Base-by-base conservation (phyloP, 2,329 filamentous ascomycete genomes). In the Pyricularia pennisetigena region DNA sequence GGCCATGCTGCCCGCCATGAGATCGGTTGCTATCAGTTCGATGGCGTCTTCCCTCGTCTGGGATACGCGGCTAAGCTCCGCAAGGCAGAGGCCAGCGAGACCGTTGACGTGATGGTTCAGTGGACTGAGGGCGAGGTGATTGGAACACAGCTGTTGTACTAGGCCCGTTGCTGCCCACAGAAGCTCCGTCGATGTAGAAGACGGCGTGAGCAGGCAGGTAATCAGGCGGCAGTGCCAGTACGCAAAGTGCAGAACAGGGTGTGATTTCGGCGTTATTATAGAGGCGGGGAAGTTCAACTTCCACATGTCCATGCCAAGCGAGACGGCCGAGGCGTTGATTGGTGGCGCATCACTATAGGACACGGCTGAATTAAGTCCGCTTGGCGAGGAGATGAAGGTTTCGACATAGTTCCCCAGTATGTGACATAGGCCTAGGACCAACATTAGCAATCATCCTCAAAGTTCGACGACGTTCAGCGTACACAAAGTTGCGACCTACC, bases 201-300 rank as follows among this genome's bases (percentile, higher is more conserved):
- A 82, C 1, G 86, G 83, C 54, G 84, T 85, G 68, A 88, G 80
- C 2, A 91, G 81, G 67, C 88, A 86, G 10, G 86, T 82, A 23
- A 92, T 80, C 9, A 92, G 81, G 70, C 88, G 86, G 71, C 86
- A 83, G 75, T 92, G 88, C 85, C 90, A 91, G 77, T 90, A 92
- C 23, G 85, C 85, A 28, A 92, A 81, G 72, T 90, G 86, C 2
- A 92, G 81, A 35, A 89, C 74, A 3, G 86, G 85, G 65, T 84
- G 80, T 3, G 80, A 78, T 0, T 78, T 74, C 4, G 83, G 82
- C 26, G 86, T 85, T 29, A 88, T 67, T 49, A 88, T 79, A 62
- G 82, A 81, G 14, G 81, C 78, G 3, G 89, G 87, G 1, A 92
- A 81, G 68, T 86, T 82, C 75, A 90, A 87, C 8, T 87, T 84